phyloP scores from a whole-genome alignment of 2,329 filamentous ascomycete genomes.

The Pezicula radicicola region DNA sequence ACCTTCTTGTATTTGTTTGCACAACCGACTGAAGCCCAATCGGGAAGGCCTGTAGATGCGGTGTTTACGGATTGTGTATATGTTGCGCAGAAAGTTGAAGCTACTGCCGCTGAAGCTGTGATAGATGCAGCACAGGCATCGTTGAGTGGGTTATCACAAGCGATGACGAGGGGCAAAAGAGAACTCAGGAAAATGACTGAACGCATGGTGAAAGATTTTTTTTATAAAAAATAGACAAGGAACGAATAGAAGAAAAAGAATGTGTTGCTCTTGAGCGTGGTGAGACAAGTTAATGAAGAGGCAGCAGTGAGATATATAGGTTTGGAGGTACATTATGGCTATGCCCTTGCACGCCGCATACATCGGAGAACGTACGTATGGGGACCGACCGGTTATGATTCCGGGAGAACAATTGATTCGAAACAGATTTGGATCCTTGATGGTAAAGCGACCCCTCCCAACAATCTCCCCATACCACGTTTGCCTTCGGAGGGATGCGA shows the following conservation, averaged over 20 bases:
- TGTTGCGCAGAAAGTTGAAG: conserved; percentile 10
- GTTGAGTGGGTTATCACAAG: conserved; percentile 9
- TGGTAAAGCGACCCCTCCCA: too few relatives aligned
- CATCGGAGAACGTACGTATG: too few relatives aligned
- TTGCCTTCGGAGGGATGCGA: too few relatives aligned
- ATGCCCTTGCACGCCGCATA: too few relatives aligned
- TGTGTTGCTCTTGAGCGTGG: too few relatives aligned
- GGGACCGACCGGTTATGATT: too few relatives aligned
- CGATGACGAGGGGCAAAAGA: conserved; percentile 9
- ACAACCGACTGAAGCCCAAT: conserved; percentile 4
- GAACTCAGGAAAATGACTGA: conserved; percentile 10
- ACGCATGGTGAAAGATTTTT: conserved; percentile 10
- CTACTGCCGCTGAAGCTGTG: conserved; percentile 5
- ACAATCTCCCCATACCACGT: too few relatives aligned
- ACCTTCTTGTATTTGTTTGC: conserved; percentile 11
- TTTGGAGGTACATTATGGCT: too few relatives aligned
- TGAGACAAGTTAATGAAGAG: too few relatives aligned
- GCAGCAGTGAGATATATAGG: too few relatives aligned
- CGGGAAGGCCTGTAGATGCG: not conserved
- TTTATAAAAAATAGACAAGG: not conserved
- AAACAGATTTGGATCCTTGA: too few relatives aligned
- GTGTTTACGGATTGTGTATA: not conserved
- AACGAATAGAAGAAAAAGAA: not conserved
- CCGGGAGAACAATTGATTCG: too few relatives aligned
- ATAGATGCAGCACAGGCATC: conserved; percentile 13